Evolutionary conservation across 2,329 filamentous ascomycete species (phyloP), one percentile per base, ranked within the genome.

Genomic region (Elsinoe perseae): DNA sequence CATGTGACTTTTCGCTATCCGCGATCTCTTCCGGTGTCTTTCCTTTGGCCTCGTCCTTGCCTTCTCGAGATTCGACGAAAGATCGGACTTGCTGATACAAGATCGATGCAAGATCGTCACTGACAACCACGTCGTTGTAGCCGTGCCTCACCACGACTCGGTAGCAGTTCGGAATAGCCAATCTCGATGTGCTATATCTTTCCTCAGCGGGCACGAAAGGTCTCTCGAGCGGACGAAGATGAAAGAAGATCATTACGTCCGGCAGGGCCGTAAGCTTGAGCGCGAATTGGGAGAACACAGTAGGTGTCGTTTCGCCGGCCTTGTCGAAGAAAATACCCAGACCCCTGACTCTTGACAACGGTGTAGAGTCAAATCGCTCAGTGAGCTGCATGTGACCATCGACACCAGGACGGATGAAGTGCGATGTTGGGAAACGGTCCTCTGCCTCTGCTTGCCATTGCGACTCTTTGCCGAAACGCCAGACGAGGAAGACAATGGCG

Each of bases 261-360:
- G 59, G 58, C 52, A 63, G 59, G 3, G 64, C 62, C 32, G 59
- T 58, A 40, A 65, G 60, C 36, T 64, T 65, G 4, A 54, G 44
- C 2, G 64, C 54, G 50, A 62, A 65, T 50, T 64, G 62, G 16
- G 60, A 57, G 46, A 61, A 65, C 25, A 65, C 62, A 25, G 56
- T 61, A 2, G 63, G 64, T 0, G 80, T 81, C 4, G 78, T 77
- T 34, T 81, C 77, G 42, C 86, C 86, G 1, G 80, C 77, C 69
- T 91, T 90, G 71, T 91, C 87, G 66, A 91, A 89, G 73, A 88
- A 90, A 56, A 91, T 82, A 1, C 84, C 86, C 81, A 77, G 25
- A 76, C 87, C 69, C 50, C 63, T 63, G 54, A 63, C 67, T 36
- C 71, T 72, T 25, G 74, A 76, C n/a, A 79, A 62, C 18, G 53